Evolutionary conservation across 352 stramenopile species (phyloP).

Genomic region (Phytophthora melonis): DNA sequence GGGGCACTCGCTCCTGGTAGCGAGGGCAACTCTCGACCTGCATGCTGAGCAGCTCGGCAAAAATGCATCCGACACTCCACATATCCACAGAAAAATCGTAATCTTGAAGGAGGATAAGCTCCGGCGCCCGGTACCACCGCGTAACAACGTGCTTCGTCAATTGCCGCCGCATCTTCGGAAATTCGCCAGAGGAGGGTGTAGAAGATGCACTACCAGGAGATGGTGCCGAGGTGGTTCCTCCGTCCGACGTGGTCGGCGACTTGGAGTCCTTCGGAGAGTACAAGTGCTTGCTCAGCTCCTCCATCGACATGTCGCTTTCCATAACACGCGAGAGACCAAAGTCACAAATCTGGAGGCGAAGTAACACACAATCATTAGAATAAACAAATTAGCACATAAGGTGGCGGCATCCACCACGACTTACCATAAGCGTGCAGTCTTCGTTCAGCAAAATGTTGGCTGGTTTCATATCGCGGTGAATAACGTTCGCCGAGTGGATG

Average conservation of each 20-base stretch:
- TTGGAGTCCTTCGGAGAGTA: conserved; percentile 85
- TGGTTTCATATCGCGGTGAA: conserved; percentile 91
- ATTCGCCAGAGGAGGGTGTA: conserved; percentile 70
- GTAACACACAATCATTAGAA: neutral
- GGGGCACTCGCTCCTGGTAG: conserved; percentile 86
- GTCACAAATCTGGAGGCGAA: conserved; percentile 70
- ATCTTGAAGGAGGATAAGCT: conserved; percentile 96
- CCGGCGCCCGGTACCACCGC: conserved; percentile 97
- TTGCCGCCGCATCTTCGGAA: conserved; percentile 88
- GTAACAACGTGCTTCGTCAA: conserved; percentile 99
- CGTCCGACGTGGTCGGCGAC: conserved; percentile 79
- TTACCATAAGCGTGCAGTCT: conserved; percentile 85
- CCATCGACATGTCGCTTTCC: conserved; percentile 79
- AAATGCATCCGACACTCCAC: conserved; percentile 98
- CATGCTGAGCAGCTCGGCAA: conserved; percentile 89
- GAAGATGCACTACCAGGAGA: conserved; percentile 73
- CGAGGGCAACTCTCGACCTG: conserved; percentile 88
- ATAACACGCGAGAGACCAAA: conserved; percentile 88
- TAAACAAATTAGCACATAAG: neutral
- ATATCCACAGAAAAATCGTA: conserved; percentile 99
- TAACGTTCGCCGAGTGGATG: conserved; percentile 94
- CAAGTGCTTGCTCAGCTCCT: conserved; percentile 79
- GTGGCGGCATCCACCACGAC: neutral
- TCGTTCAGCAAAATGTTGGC: conserved; percentile 92
- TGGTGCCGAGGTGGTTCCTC: conserved; percentile 60